Evolutionary conservation across 345 rosid species (phyloP).

Genomic region (Raphanus raphanistrum): DNA sequence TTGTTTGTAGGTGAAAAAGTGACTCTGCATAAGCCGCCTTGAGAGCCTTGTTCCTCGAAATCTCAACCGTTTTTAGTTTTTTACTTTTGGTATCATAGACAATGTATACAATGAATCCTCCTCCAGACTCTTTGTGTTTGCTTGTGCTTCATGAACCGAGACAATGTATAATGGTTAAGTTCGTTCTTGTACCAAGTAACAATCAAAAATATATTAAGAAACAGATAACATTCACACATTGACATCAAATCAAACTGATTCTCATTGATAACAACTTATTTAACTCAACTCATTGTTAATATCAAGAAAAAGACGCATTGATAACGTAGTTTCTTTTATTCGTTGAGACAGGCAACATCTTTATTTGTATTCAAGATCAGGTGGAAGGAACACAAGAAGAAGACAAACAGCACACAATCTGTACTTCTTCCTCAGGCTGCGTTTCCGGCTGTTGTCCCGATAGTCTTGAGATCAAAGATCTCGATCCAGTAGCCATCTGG

Average conservation of each 20-base stretch:
- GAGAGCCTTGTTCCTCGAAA: neutral
- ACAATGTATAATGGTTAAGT: neutral
- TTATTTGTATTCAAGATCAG: conserved; percentile 3
- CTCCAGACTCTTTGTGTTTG: neutral
- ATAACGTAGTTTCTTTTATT: neutral
- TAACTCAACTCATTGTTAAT: neutral
- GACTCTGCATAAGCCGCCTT: neutral
- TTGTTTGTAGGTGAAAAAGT: conserved; percentile 34
- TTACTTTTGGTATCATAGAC: neutral
- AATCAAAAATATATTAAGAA: neutral
- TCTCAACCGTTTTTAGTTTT: neutral
- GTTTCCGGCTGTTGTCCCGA: conserved; percentile 37
- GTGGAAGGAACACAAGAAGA: conserved; percentile 16
- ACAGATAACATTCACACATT: neutral
- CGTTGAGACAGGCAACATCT: neutral
- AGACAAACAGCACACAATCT: neutral
- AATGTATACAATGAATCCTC: neutral
- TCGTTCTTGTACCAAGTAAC: neutral
- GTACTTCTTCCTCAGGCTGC: conserved; percentile 45
- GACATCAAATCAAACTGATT: neutral
- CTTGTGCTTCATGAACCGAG: neutral
- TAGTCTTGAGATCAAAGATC: conserved; percentile 76
- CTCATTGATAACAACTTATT: conserved; percentile 7
- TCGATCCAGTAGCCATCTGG: conserved; percentile 98
- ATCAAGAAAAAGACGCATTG: no score